A percentile compares a stretch with the other conserved stretches of the same genome.
phyloP scores from a whole-genome alignment of 257 asterid species.

The Solanum arcanum region DNA sequence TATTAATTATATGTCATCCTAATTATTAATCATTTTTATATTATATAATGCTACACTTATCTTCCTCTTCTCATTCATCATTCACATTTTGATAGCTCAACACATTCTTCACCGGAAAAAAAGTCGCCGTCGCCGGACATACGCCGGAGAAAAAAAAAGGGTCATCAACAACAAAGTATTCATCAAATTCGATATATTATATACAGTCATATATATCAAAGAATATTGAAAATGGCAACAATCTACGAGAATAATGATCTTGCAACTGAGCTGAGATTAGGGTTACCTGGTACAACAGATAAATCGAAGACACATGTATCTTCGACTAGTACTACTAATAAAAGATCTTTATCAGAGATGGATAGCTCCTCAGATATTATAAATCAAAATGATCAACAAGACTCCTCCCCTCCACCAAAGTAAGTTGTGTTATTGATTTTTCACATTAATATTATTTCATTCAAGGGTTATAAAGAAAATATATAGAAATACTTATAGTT shows the following conservation, averaged over 20 bases:
- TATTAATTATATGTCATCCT: conserved; percentile 19
- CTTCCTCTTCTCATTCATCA: not conserved
- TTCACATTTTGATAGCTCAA: not conserved
- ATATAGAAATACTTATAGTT: not conserved
- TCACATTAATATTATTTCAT: not conserved
- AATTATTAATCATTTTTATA: not conserved
- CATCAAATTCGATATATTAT: not conserved
- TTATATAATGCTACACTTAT: not conserved
- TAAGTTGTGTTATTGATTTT: not conserved
- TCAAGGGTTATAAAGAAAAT: not conserved
- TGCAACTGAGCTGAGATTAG: not conserved
- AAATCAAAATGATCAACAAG: not conserved
- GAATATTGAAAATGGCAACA: not conserved
- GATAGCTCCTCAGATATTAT: not conserved
- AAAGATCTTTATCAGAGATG: not conserved
- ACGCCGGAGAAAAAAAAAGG: not conserved
- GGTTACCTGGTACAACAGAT: not conserved
- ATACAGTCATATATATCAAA: not conserved
- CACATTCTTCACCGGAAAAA: not conserved
- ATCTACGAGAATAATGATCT: not conserved
- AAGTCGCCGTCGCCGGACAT: not conserved
- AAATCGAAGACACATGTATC: not conserved
- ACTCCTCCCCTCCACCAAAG: not conserved
- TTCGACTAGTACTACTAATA: not conserved
- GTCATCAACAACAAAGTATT: not conserved